phyloP scores from a whole-genome alignment of 176 grass and related monocot species.

The Oryza rufipogon region DNA sequence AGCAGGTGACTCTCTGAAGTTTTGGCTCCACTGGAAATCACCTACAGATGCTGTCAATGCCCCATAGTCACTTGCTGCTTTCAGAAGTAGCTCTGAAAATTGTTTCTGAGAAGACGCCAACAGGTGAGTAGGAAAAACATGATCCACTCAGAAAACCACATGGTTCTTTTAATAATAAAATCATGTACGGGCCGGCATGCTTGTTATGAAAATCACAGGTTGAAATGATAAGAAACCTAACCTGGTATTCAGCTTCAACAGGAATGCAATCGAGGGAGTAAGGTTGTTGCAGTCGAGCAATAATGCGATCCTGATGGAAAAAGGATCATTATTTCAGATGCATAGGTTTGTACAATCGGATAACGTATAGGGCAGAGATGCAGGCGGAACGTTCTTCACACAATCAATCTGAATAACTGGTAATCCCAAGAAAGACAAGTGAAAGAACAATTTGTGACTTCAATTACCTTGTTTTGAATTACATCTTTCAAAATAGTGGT shows the following conservation, averaged over 20 bases:
- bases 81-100: conserved; percentile 97
- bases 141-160: conserved; percentile 6
- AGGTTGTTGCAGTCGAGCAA: conserved; percentile 95
- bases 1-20: conserved; percentile 93
- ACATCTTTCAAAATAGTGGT: conserved; percentile 99
- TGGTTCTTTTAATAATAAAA: neutral
- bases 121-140: conserved; percentile 1
- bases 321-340: conserved; percentile 28
- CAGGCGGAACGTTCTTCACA: neutral
- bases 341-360: neutral
- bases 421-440: neutral
- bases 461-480: conserved; percentile 96
- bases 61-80: conserved; percentile 95
- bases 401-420: neutral
- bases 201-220: conserved; percentile 6
- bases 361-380: neutral
- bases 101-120: conserved; percentile 68
- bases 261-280: conserved; percentile 99
- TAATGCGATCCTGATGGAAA: conserved; percentile 90
- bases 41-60: conserved; percentile 81
- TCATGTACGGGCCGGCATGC: neutral
- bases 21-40: conserved; percentile 99
- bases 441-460: conserved; percentile 23
- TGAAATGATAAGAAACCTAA: conserved; percentile 28
- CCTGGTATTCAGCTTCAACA: conserved; percentile 99